Conservation (phyloP, 352 stramenopile species). For the Phytophthora chlamydospora region DNA sequence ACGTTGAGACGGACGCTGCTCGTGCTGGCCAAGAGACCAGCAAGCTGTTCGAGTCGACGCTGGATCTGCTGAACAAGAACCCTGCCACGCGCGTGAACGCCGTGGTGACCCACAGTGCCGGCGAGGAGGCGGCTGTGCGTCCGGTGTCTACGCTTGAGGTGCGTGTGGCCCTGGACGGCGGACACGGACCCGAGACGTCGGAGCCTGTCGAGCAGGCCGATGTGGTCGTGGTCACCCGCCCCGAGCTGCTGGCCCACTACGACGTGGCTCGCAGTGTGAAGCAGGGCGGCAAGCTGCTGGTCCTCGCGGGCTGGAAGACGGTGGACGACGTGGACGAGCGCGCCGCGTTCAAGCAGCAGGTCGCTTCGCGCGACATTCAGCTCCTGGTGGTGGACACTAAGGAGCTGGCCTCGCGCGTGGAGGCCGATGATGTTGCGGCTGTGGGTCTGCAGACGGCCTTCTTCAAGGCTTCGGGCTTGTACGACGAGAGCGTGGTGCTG, state of each 20-base stretch:
- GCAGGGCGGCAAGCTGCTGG: constrained; percentile 56
- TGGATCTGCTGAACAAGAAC: constrained; percentile 68
- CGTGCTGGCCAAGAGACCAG: constrained; percentile 38
- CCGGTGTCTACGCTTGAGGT: constrained; percentile 64
- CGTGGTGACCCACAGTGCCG: constrained; percentile 61
- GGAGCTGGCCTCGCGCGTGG: constrained; percentile 59
- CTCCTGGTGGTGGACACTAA: constrained; percentile 61
- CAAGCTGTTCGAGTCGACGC: constrained; percentile 44
- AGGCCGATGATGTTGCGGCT: constrained; percentile 54
- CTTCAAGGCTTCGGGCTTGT: constrained; percentile 61
- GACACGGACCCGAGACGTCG: constrained; percentile 38
- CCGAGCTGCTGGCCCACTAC: constrained; percentile 53
- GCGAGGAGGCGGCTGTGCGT: constrained; percentile 19
- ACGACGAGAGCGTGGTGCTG: constrained; percentile 64
- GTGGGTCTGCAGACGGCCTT: constrained; percentile 64
- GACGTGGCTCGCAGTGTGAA: constrained; percentile 65
- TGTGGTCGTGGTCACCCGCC: constrained; percentile 60
- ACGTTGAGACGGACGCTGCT: constrained; percentile 62
- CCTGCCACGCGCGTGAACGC: constrained; percentile 67
- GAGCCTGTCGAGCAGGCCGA: constrained; percentile 64
- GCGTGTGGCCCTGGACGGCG: constrained; percentile 54
- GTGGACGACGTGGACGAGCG: constrained; percentile 66
- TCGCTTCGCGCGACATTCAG: constrained; percentile 55
- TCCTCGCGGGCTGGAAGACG: constrained; percentile 69
- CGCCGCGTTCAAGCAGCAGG: constrained; percentile 53